phyloP scores from a whole-genome alignment of 495 filamentous ascomycete species.

The Pyrenopolyporus hunteri region DNA sequence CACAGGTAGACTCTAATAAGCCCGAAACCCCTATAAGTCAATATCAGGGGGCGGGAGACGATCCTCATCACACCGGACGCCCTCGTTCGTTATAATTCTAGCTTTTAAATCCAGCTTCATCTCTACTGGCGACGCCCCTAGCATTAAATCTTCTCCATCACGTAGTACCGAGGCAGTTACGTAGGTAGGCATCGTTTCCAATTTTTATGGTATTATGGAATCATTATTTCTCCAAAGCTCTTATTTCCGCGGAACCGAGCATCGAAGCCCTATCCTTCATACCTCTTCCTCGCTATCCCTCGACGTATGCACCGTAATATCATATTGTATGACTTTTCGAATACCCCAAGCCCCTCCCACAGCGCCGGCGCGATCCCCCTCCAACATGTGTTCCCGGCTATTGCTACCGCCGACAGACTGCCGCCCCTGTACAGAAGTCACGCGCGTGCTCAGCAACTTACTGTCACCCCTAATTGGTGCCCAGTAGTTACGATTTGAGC shows the following conservation, averaged over 20 bases:
- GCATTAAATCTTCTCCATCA: no score
- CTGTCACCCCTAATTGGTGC: constrained; percentile 24
- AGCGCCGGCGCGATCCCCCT: constrained; percentile 17
- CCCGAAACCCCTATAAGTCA: no score
- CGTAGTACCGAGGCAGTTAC: no score
- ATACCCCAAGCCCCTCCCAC: constrained; percentile 26
- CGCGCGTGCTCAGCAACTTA: constrained; percentile 28
- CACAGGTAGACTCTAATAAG: no score
- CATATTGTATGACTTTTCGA: constrained; percentile 36
- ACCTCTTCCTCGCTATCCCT: constrained; percentile 10
- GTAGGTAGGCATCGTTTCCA: no score
- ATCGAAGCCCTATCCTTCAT: neutral
- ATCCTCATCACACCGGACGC: no score
- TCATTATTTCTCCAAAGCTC: neutral
- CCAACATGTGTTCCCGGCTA: constrained; percentile 33
- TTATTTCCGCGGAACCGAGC: neutral
- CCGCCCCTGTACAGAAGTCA: constrained; percentile 26
- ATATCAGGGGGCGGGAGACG: no score
- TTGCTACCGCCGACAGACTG: constrained; percentile 2
- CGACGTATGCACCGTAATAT: constrained; percentile 32
- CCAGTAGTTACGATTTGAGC: constrained; percentile 26
- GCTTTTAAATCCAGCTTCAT: no score
- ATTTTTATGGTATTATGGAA: no score
- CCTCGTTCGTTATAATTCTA: no score
- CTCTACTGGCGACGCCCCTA: no score